These are phyloP conservation scores for Helotiales sp. DNA, from an alignment of 2,329 filamentous ascomycete species.

Conservation along the genomic window DNA sequence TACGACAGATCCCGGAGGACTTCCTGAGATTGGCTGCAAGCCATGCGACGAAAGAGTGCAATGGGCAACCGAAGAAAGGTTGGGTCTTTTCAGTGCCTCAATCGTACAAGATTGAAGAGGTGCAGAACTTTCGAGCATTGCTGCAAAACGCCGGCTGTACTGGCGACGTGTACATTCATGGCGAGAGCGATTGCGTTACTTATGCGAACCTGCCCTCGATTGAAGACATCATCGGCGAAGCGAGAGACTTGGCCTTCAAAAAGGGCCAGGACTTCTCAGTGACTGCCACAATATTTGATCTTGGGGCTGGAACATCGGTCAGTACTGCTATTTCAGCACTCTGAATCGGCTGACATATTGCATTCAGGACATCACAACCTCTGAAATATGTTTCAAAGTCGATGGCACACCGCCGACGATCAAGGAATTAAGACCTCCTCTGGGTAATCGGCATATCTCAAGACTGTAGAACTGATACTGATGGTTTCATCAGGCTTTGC, in stretches of 20 bases:
- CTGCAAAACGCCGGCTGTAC: neutral
- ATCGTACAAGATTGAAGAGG: neutral
- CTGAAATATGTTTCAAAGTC: neutral
- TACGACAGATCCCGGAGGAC: neutral
- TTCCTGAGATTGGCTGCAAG: neutral
- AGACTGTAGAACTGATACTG: neutral
- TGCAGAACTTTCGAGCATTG: neutral
- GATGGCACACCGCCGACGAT: neutral
- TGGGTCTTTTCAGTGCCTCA: neutral
- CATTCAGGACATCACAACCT: neutral
- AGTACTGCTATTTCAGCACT: neutral
- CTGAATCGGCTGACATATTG: neutral
- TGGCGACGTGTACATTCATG: neutral
- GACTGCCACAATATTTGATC: neutral
- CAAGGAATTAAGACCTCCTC: neutral
- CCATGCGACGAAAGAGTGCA: neutral
- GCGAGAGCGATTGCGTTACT: neutral
- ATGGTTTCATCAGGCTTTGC: neutral
- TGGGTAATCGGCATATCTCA: neutral
- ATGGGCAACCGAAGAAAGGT: neutral
- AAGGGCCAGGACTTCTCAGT: neutral
- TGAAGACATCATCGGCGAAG: neutral
- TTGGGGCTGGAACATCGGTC: neutral
- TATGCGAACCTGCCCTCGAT: neutral
- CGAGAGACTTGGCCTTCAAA: neutral